Percentiles rank a stretch among this genome's conserved stretches.
These are phyloP conservation scores for Colletotrichum agaves DNA, from an alignment of 2,329 filamentous ascomycete genomes.

Conservation along the genomic window DNA sequence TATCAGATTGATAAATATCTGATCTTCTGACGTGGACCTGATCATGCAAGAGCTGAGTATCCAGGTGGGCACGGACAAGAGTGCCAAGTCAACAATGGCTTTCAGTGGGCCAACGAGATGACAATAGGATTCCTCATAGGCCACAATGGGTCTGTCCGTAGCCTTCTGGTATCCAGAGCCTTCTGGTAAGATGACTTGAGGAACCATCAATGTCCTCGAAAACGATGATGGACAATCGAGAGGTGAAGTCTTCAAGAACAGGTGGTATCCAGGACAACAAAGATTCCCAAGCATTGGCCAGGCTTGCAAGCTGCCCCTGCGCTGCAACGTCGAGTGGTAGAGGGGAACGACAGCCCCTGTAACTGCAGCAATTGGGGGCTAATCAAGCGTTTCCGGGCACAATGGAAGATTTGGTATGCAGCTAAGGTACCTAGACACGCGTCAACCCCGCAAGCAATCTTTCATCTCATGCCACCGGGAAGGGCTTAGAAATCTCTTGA, in stretches of 20 bases:
- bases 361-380: not conserved
- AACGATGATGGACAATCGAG: not conserved
- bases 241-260: not conserved
- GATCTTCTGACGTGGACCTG: not conserved
- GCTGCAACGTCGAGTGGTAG: slow-evolving; percentile 7
- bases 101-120: slow-evolving; percentile 2
- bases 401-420: not conserved
- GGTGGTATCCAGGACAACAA: not conserved
- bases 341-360: not conserved
- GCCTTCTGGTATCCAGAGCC: not conserved
- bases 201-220: not conserved
- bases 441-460: slow-evolving; percentile 23
- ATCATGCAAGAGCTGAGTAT: slow-evolving; percentile 1
- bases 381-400: not conserved
- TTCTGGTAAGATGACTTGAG: not conserved
- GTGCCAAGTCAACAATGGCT: not conserved
- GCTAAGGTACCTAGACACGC: not conserved
- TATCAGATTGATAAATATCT: slow-evolving; percentile 32
- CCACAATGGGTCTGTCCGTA: not conserved
- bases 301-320: not conserved
- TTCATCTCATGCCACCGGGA: slow-evolving; percentile 5
- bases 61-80: slow-evolving; percentile 11
- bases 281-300: slow-evolving; percentile 15
- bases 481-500: slow-evolving; percentile 8
- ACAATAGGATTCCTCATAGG: not conserved